Evolutionary conservation across 768 basidiomycete species (phyloP), one percentile per base, ranked within the genome.

Genomic region (Pholiota conissans): DNA sequence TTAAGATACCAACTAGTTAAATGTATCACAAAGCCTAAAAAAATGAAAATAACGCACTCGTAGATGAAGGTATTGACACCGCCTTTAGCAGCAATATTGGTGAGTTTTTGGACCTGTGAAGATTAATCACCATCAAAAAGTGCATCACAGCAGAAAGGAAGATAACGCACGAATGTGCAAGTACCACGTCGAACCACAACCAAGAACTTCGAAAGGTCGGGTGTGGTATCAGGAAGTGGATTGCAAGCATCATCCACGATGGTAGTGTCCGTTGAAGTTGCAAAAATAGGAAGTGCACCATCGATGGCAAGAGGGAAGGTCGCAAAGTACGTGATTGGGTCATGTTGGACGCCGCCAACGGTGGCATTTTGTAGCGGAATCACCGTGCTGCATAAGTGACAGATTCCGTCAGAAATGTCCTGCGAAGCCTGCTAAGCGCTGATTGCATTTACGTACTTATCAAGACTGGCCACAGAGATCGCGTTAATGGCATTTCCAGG

Each of bases 241-340:
- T 77, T 67, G 70, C 89, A 91, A 0, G 84, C 86, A 61, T 87
- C 85, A 63, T 83, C 76, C 1, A 69, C 70, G 29, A 82, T 72
- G 3, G 79, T 79, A 2, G 80, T 77, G 61, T 85, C 76, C 14
- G 75, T 82, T 8, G 84, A 85, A 5, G 80, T 80, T n/a, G 83
- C 84, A 56, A 79, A 88, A 51, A 87, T 78, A 0, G 84, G 78
- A 3, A 82, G 71, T 16, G 78, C 69, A 1, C 75, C 79, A 1
- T 69, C 72, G 30, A 83, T 67, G 0, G 76, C 67, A 50, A 86
- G 69, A 14, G 85, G 81, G 59, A 76, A 69, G 18, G 76, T 74
- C 32, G 73, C 65, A 70, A 80, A 84, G 68, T 90, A 89, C 10
- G 79, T 70, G 67, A 86, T 79, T 3, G 80, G 78, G 34, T 68